Base-by-base conservation (phyloP, 768 basidiomycete species). In the Kwoniella europaea region DNA sequence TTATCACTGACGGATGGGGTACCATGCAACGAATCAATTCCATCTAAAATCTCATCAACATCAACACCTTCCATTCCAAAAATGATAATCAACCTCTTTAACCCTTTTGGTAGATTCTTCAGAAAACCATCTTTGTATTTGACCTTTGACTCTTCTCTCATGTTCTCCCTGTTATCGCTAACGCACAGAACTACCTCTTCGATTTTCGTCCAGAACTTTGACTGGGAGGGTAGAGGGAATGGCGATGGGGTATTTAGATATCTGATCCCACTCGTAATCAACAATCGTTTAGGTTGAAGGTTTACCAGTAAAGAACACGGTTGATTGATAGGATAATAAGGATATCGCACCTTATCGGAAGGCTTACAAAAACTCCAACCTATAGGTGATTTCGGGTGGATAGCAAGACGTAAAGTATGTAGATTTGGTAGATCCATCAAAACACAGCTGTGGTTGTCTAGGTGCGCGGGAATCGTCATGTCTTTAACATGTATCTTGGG, bases 291-390 rank as follows among this genome's bases (percentile, higher is more conserved):
- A 16, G 59, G 59, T 3, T 43, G 59, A 6, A 60, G 41, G 10
- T n/a, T 10, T 2, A n/a, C 10, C n/a, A 60, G 59, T 5, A 41
- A 35, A 18, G 59, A 43, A 43, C 59, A 60, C n/a, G 59, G 16
- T 18, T n/a, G 20, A 9, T 15, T 42, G 42, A 43, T 43, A 18
- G 59, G 59, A 60, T 60, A 60, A 10, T 42, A 35, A 15, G 59
- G 59, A 42, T 60, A 60, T 43, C 59, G 59, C 3, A 5, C 35
- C 13, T 4, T 18, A 43, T 60, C 59, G 35, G 59, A 58, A 24
- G 57, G 59, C 18, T 43, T 60, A 43, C 59, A 60, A 43, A 41
- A 60, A 42, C 35, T 42, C 59, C 59, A 60, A 6, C 41, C 59
- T 4, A 60, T 24, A 4, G 59, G 59, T 43, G 59, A 60, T 60